phyloP scores from a whole-genome alignment of 208 protist genomes.

The Leishmania aethiopica region DNA sequence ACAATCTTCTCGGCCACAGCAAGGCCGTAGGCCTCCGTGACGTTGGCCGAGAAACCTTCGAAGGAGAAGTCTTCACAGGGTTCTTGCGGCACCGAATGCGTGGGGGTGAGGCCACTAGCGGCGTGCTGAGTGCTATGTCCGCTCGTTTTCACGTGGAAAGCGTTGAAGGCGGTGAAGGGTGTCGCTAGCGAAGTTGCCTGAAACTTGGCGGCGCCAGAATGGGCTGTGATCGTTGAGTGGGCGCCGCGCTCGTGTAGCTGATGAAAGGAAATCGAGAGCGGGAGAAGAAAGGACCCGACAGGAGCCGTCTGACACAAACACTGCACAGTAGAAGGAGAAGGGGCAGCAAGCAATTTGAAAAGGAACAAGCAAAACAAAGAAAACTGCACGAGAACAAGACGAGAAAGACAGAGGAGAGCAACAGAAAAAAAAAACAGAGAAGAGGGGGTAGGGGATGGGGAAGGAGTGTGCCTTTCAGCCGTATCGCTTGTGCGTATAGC shows the following conservation, averaged over 20 bases:
- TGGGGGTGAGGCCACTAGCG: neutral
- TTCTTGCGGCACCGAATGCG: neutral
- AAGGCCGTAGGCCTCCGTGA: neutral
- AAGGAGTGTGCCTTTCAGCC: neutral
- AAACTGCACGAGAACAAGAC: neutral
- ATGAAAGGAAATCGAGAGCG: neutral
- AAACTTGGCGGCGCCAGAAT: neutral
- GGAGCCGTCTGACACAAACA: neutral
- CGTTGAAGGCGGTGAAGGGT: neutral
- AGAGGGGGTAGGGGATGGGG: neutral
- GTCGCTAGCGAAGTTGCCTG: neutral
- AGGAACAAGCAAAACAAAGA: conserved; percentile 13
- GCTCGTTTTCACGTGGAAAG: neutral
- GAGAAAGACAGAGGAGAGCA: conserved; percentile 4
- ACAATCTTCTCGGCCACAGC: neutral
- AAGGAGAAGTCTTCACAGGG: neutral
- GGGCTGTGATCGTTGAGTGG: neutral
- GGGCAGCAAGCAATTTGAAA: neutral
- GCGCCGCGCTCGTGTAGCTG: neutral
- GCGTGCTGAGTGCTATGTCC: neutral
- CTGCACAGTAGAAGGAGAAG: neutral
- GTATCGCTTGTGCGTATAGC: neutral
- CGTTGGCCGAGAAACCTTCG: neutral
- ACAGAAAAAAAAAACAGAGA: neutral
- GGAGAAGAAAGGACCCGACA: neutral